Conservation (phyloP, 768 basidiomycete species). For the Boletellus ananas region DNA sequence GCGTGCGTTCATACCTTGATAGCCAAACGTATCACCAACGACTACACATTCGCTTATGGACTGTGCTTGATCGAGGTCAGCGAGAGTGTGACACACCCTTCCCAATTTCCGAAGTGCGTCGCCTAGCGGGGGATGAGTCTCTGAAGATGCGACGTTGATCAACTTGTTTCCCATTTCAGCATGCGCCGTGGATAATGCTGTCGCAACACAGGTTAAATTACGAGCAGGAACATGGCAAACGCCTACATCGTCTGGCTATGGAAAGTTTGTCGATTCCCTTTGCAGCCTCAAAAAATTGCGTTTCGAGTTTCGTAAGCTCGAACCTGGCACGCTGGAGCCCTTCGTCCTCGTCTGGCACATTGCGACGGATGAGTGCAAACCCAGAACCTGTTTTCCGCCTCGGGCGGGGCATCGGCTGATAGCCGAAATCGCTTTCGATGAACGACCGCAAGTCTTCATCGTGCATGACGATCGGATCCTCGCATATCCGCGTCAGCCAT, state of each 20-base stretch:
- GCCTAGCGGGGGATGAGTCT: constrained; percentile 80
- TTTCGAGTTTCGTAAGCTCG: constrained; percentile 88
- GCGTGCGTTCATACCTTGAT: constrained; percentile 95
- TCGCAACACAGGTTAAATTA: background rate
- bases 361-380: constrained; percentile 72
- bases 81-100: constrained; percentile 79
- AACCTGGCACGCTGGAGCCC: constrained; percentile 86
- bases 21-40: constrained; percentile 92
- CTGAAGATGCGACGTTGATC: constrained; percentile 83
- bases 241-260: constrained; percentile 68
- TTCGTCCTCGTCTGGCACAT: constrained; percentile 92
- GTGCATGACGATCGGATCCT: constrained; percentile 80
- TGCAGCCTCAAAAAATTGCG: constrained; percentile 88
- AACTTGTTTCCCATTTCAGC: constrained; percentile 93
- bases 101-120: constrained; percentile 84
- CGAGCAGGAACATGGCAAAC: background rate
- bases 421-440: constrained; percentile 97
- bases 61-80: constrained; percentile 87
- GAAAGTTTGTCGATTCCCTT: constrained; percentile 88
- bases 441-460: constrained; percentile 96
- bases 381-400: constrained; percentile 70
- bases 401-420: constrained; percentile 77
- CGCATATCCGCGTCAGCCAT: constrained; percentile 91
- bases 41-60: constrained; percentile 94
- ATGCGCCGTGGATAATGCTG: constrained; percentile 75